These are phyloP conservation scores for Backusella tuberculispora DNA, from an alignment of 192 early-diverging fungal genomes.

Conservation along the genomic window DNA sequence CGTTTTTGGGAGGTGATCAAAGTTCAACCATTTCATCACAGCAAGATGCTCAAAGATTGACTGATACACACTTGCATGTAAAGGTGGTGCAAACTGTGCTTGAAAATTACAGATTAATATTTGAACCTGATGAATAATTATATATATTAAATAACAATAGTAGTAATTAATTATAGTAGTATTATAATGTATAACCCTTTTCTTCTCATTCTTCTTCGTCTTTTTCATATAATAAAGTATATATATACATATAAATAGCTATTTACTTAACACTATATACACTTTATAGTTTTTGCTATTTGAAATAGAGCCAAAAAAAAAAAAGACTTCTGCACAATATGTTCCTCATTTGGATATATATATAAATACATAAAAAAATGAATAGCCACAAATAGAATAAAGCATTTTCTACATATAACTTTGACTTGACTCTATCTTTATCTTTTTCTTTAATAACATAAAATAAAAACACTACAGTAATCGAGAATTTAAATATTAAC, in stretches of 20 bases:
- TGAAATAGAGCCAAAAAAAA: not conserved
- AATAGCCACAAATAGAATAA: no score
- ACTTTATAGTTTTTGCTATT: not conserved
- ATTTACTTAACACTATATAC: no score
- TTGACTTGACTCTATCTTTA: no score
- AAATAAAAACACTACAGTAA: not conserved
- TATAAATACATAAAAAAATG: no score
- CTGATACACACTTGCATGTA: conserved; percentile 66
- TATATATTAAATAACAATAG: not conserved
- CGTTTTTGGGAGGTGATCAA: conserved; percentile 61
- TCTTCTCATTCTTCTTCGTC: not conserved
- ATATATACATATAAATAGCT: not conserved
- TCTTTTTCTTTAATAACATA: not conserved
- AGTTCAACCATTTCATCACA: conserved; percentile 10
- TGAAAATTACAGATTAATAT: conserved; percentile 67
- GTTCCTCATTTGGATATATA: not conserved
- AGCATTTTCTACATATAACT: no score
- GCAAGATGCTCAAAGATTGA: conserved; percentile 45
- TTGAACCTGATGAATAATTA: conserved; percentile 59
- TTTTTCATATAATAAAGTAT: not conserved
- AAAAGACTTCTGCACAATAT: not conserved
- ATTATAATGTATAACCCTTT: not conserved
- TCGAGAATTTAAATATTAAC: not conserved
- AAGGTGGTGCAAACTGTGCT: conserved; percentile 69
- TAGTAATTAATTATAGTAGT: not conserved